Conservation (phyloP, 2,329 filamentous ascomycete genomes). For the Raffaelea arxii region DNA sequence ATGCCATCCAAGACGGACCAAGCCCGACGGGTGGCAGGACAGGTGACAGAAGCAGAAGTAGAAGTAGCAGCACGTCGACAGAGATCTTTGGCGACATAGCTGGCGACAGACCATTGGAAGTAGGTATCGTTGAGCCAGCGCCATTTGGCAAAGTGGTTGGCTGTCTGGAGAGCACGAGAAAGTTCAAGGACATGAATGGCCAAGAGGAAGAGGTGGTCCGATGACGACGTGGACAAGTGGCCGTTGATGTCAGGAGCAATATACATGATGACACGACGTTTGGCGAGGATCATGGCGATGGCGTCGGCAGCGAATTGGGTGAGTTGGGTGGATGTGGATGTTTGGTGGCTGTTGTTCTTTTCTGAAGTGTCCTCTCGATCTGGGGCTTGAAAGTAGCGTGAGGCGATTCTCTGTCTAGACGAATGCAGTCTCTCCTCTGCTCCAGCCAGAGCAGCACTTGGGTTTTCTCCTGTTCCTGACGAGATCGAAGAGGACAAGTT, state of each 20-base stretch:
- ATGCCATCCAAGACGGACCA: constrained; percentile 3
- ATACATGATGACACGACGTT: constrained; percentile 4
- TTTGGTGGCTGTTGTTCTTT: background rate
- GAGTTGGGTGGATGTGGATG: background rate
- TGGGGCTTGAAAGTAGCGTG: constrained; percentile 2
- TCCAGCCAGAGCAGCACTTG: background rate
- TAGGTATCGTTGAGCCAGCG: constrained; percentile 4
- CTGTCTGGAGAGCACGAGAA: constrained; percentile 1
- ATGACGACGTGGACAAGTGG: background rate
- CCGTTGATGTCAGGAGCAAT: constrained; percentile 1
- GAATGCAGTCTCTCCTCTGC: constrained; percentile 2
- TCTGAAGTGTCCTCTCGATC: background rate
- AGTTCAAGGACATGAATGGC: constrained; percentile 4
- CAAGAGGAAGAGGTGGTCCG: constrained; percentile 2
- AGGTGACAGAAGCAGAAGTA: too few relatives aligned
- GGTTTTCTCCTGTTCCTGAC: background rate
- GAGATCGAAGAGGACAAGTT: too few relatives aligned
- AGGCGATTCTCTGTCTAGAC: constrained; percentile 1
- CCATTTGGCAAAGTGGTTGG: background rate
- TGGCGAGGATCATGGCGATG: constrained; percentile 4
- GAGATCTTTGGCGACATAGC: constrained; percentile 1
- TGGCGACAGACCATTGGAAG: constrained; percentile 4
- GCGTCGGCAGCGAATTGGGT: constrained; percentile 3
- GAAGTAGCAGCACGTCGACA: background rate
- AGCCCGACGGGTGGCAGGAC: background rate